phyloP scores from a whole-genome alignment of 108 stramenopile genomes.

The Pseudonitzschia multistriata region DNA sequence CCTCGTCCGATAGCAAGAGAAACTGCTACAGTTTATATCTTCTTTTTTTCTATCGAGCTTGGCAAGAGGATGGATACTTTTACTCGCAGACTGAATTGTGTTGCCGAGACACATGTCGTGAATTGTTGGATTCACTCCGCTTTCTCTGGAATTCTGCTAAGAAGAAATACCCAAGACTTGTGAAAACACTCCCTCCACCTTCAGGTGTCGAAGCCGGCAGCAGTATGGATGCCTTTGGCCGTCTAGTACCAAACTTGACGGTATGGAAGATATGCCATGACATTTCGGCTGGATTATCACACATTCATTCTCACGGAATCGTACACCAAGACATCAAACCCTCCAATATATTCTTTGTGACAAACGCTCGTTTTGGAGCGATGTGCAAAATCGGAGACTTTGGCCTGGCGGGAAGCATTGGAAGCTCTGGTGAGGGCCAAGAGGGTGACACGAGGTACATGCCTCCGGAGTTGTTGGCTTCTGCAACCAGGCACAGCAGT shows the following conservation, averaged over 20 bases:
- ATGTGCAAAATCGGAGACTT: conserved; percentile 89
- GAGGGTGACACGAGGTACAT: conserved; percentile 84
- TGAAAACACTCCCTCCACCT: conserved; percentile 17
- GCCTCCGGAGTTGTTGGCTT: conserved; percentile 62
- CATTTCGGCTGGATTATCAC: conserved; percentile 68
- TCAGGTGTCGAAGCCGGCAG: conserved; percentile 14
- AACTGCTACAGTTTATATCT: conserved; percentile 66
- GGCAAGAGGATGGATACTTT: conserved; percentile 84
- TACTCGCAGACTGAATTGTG: conserved; percentile 84
- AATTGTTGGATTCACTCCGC: conserved; percentile 61
- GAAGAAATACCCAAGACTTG: conserved; percentile 64
- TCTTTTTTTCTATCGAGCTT: conserved; percentile 78
- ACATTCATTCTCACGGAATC: conserved; percentile 73
- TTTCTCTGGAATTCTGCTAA: conserved; percentile 51
- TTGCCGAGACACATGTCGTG: conserved; percentile 74
- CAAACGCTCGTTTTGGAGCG: conserved; percentile 56
- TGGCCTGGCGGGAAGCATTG: conserved; percentile 74
- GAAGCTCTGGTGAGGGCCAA: conserved; percentile 74
- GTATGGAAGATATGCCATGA: conserved; percentile 88
- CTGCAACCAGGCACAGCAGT: conserved; percentile 54
- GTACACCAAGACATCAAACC: conserved; percentile 89
- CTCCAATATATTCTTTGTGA: conserved; percentile 76
- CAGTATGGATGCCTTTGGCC: conserved; percentile 25
- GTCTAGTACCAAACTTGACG: conserved; percentile 61
- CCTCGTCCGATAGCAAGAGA: conserved; percentile 19